These are phyloP conservation scores for Corylus americana DNA, from an alignment of 306 rosid species.

Conservation along the genomic window DNA sequence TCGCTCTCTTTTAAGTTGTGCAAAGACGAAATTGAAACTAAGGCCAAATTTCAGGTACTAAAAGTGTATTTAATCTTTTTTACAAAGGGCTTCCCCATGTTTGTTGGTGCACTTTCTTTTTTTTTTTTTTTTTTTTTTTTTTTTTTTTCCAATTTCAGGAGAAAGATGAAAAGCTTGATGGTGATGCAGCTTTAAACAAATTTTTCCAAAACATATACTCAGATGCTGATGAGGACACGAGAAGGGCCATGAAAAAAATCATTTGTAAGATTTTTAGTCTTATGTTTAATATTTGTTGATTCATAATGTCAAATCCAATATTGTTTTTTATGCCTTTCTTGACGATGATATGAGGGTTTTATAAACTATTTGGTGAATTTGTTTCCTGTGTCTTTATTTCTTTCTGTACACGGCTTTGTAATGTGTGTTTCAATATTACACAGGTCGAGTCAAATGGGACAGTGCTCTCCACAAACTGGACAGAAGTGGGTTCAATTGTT, in stretches of 20 bases:
- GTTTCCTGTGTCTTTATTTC: not conserved
- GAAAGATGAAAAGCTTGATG: slow-evolving; percentile 91
- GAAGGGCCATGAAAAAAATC: slow-evolving; percentile 90
- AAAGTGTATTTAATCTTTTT: not conserved
- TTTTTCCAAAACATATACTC: slow-evolving; percentile 83
- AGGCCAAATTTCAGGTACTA: not conserved
- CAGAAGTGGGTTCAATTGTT: slow-evolving; percentile 90
- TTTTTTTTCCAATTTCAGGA: slow-evolving; percentile 48
- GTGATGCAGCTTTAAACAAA: slow-evolving; percentile 92
- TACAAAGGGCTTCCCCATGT: no score
- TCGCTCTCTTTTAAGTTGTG: no score
- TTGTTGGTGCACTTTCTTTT: no score
- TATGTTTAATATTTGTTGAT: not conserved
- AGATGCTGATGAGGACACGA: slow-evolving; percentile 92
- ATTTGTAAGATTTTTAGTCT: slow-evolving; percentile 55
- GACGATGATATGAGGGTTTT: not conserved
- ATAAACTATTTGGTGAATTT: not conserved
- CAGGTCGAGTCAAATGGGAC: slow-evolving; percentile 93
- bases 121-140: not conserved
- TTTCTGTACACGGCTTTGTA: not conserved
- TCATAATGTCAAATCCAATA: not conserved
- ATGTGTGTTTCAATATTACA: not conserved
- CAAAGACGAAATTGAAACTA: not conserved
- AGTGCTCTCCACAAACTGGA: slow-evolving; percentile 94
- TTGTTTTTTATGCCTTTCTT: not conserved